Percentiles rank a stretch among this genome's conserved stretches.
These are phyloP conservation scores for Leccinum disarticulatum DNA, from an alignment of 768 basidiomycete genomes.

Conservation along the genomic window DNA sequence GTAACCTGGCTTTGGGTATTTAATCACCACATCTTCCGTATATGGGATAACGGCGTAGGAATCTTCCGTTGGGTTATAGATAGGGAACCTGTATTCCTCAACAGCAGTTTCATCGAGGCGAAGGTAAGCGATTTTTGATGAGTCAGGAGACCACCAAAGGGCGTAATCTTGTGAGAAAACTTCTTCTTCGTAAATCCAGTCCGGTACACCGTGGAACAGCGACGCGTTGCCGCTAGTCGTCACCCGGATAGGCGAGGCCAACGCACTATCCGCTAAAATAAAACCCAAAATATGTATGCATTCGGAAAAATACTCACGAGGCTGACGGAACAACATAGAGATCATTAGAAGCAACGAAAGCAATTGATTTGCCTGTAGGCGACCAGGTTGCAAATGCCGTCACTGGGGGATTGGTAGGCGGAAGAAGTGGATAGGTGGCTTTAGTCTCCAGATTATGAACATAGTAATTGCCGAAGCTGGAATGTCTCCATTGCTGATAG, in stretches of 20 bases:
- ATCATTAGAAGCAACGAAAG: conserved; percentile 85
- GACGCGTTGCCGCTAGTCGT: conserved; percentile 80
- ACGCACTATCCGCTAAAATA: conserved; percentile 28
- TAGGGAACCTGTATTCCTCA: conserved; percentile 81
- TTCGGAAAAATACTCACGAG: conserved; percentile 42
- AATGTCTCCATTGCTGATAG: conserved; percentile 89
- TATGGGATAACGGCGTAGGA: conserved; percentile 75
- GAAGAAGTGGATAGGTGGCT: conserved; percentile 66
- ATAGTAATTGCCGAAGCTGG: conserved; percentile 89
- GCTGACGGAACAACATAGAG: conserved; percentile 79
- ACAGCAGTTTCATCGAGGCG: conserved; percentile 87
- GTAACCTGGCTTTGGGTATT: conserved; percentile 90
- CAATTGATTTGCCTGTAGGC: conserved; percentile 77
- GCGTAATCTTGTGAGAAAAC: conserved; percentile 72
- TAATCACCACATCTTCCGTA: conserved; percentile 58
- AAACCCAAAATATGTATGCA: neutral
- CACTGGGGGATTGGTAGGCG: conserved; percentile 65
- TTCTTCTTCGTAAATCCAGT: conserved; percentile 98
- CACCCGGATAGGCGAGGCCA: conserved; percentile 61
- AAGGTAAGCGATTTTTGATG: conserved; percentile 71
- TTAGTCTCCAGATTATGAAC: conserved; percentile 77
- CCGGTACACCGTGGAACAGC: conserved; percentile 91
- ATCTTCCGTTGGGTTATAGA: conserved; percentile 86
- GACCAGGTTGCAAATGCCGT: conserved; percentile 87
- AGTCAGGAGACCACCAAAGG: conserved; percentile 86